These are phyloP conservation scores for Xerocomus spinulosus DNA, from an alignment of 768 basidiomycete genomes.

Conservation along the genomic window DNA sequence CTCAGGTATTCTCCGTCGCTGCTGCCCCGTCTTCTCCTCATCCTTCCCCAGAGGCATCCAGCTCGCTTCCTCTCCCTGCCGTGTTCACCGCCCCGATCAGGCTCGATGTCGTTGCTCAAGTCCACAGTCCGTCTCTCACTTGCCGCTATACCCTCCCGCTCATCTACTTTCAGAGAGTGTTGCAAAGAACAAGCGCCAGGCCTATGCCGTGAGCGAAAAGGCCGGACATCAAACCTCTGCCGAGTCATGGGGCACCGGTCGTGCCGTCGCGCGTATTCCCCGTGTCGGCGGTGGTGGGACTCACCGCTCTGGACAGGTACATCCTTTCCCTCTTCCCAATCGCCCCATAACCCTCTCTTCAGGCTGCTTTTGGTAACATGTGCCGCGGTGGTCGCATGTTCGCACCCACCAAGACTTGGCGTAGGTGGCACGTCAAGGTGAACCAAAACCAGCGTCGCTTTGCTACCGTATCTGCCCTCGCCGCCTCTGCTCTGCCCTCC, in stretches of 20 bases:
- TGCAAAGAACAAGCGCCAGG: slow-evolving; percentile 96
- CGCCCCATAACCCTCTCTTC: slow-evolving; percentile 3
- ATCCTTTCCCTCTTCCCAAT: neutral
- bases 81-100: slow-evolving; percentile 98
- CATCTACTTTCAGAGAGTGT: slow-evolving; percentile 69
- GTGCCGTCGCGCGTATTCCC: slow-evolving; percentile 99
- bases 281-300: slow-evolving; percentile 99
- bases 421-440: slow-evolving; percentile 99
- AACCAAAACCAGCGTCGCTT: slow-evolving; percentile 99
- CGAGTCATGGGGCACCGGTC: slow-evolving; percentile 99
- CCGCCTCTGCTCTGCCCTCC: slow-evolving; percentile 92
- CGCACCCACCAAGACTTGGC: slow-evolving; percentile 98
- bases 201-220: slow-evolving; percentile 95
- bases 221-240: slow-evolving; percentile 99
- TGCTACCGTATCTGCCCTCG: slow-evolving; percentile 95
- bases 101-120: slow-evolving; percentile 96
- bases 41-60: slow-evolving; percentile 60
- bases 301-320: slow-evolving; percentile 93
- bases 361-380: slow-evolving; percentile 99
- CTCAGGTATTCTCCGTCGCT: slow-evolving; percentile 51
- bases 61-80: slow-evolving; percentile 88
- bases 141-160: neutral
- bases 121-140: slow-evolving; percentile 85
- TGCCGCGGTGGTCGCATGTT: slow-evolving; percentile 99
- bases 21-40: neutral